Percentiles rank a stretch among this genome's conserved stretches.
Conservation (phyloP, 1,139 yeast species). For the Yamadazyma oceani region DNA sequence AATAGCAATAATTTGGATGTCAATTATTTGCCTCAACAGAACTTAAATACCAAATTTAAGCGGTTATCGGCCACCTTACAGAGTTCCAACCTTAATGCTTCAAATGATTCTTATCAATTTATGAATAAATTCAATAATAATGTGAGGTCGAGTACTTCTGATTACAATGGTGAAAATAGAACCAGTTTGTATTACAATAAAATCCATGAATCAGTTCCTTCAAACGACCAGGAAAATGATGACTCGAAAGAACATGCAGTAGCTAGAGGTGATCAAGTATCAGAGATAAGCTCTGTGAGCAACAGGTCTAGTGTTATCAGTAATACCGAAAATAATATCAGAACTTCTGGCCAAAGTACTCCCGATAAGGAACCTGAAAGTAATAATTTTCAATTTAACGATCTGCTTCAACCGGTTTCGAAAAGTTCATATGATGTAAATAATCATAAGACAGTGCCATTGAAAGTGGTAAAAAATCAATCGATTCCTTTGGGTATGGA, state of each 20-base stretch:
- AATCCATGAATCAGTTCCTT: slow-evolving; percentile 18
- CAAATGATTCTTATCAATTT: slow-evolving; percentile 43
- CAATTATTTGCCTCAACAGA: slow-evolving; percentile 34
- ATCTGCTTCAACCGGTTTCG: slow-evolving; percentile 1
- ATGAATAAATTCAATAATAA: slow-evolving; percentile 46
- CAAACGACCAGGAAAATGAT: slow-evolving; percentile 10
- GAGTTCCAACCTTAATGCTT: slow-evolving; percentile 26
- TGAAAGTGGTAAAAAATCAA: slow-evolving; percentile 20
- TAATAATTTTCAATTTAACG: slow-evolving; percentile 11
- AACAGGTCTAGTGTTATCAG: slow-evolving; percentile 27
- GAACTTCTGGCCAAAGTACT: slow-evolving; percentile 1
- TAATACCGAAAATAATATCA: slow-evolving; percentile 1
- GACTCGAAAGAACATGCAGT: slow-evolving; percentile 13
- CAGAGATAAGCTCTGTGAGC: slow-evolving; percentile 28
- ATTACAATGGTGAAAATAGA: slow-evolving; percentile 10
- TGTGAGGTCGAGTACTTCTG: slow-evolving; percentile 15
- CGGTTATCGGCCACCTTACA: slow-evolving; percentile 42
- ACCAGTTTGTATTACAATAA: slow-evolving; percentile 37
- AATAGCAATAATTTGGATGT: slow-evolving; percentile 9
- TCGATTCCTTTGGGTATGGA: slow-evolving; percentile 15
- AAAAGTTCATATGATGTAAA: background rate
- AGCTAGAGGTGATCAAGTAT: slow-evolving; percentile 15
- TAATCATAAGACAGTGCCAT: slow-evolving; percentile 16
- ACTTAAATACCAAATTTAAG: slow-evolving; percentile 38
- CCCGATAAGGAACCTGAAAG: slow-evolving; percentile 7